Evolutionary conservation across 2,329 filamentous ascomycete species (phyloP), one percentile per base, ranked within the genome.

Genomic region (Cladorrhinum sp.): DNA sequence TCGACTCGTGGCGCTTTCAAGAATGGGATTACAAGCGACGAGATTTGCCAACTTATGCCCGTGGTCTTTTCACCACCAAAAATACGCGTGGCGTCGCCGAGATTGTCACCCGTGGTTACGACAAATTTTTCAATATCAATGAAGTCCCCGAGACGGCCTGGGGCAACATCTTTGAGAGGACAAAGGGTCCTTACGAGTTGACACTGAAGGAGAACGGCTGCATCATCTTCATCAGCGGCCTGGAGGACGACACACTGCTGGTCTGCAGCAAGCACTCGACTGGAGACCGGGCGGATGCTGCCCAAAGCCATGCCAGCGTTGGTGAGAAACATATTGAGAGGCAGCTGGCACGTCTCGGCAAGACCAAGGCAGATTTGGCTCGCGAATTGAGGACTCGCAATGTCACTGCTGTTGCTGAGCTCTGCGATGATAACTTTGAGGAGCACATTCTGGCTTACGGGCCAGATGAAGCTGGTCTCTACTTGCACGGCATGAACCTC

Each of bases 221-320:
- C 75, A 99, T 99, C 75, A 97, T 99, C 68, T 99, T 99, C 78
- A 87, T 99, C 50, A 89, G 92, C 16, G 95, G 93, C 14, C 80
- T 99, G 21, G 91, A 96, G 70, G 93, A 97, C 69, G 93, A 86
- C 36, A 92, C 91, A 1, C 80, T 99, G 9, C 80, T 99, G 7
- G 93, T 99, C n/a, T 98, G 94, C 83, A 98, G 94, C 81, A 99
- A 99, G 73, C 95, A 99, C 74, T 98, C 95, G 0, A 98, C 93
- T 0, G 95, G 95, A 6, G 80, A 85, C 23, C 85, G 94, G n/a
- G 76, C 75, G 21, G 91, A 96, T 71, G 76, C 80, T 4, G 82
- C 86, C 28, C 66, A 90, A 60, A 97, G 91, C 75, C 95, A 99
- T 78, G 91, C 95, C 2, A 81, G 83, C 61, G 92, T 87, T 2